Conservation (phyloP, 2,329 filamentous ascomycete species). For the Pseudofabraea citricarpa region DNA sequence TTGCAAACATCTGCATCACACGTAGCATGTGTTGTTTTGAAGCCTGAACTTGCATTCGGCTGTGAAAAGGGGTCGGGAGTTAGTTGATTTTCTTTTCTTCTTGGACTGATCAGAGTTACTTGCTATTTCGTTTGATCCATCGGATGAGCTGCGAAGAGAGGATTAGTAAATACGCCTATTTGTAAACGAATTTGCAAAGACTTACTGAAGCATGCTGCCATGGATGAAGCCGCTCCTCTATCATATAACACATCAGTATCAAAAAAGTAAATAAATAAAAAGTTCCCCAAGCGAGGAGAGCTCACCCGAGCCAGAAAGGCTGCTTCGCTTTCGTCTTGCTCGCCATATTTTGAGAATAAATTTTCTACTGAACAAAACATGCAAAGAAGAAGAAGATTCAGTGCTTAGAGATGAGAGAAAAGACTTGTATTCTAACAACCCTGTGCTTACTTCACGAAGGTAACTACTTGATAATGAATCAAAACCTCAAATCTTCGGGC, state of each 20-base stretch:
- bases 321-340: conserved; percentile 29
- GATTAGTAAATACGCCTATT: background rate
- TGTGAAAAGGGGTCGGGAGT: conserved; percentile 10
- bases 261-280: conserved; percentile 8
- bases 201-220: conserved; percentile 42
- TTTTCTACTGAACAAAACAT: too few relatives aligned
- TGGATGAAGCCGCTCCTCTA: conserved; percentile 39
- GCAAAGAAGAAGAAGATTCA: too few relatives aligned
- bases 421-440: too few relatives aligned
- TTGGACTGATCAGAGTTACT: conserved; percentile 5
- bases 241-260: background rate
- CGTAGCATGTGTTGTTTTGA: conserved; percentile 35
- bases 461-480: too few relatives aligned
- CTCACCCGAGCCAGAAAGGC: conserved; percentile 40
- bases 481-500: too few relatives aligned
- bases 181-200: conserved; percentile 5
- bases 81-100: background rate
- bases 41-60: conserved; percentile 40
- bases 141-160: conserved; percentile 32
- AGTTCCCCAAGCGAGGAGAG: too few relatives aligned
- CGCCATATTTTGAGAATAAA: too few relatives aligned
- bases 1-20: conserved; percentile 33
- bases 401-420: too few relatives aligned
- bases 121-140: conserved; percentile 42
- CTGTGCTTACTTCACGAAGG: too few relatives aligned